These are phyloP conservation scores for Mycena crocata DNA, from an alignment of 768 basidiomycete species.

Conservation along the genomic window DNA sequence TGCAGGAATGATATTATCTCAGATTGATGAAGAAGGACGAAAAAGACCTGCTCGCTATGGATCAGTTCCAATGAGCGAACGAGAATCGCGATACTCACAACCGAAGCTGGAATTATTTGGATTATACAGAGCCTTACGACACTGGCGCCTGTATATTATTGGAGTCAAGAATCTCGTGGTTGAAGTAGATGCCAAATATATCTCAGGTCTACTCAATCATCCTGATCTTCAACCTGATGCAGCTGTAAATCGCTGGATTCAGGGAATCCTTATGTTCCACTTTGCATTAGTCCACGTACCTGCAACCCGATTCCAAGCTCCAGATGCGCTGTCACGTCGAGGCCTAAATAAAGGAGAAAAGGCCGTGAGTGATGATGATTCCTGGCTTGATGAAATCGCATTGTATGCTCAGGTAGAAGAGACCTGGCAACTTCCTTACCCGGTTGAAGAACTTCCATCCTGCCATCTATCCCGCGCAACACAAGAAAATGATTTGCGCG, in stretches of 20 bases:
- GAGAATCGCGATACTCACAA: conserved; percentile 46
- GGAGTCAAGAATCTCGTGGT: conserved; percentile 41
- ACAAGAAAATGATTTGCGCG: neutral
- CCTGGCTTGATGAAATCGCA: conserved; percentile 26
- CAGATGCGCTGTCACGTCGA: conserved; percentile 48
- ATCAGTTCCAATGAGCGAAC: conserved; percentile 45
- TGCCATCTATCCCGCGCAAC: neutral
- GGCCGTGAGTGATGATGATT: conserved; percentile 40
- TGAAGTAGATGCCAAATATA: conserved; percentile 49
- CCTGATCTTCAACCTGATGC: conserved; percentile 46
- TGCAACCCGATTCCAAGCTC: conserved; percentile 41
- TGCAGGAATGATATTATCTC: conserved; percentile 46
- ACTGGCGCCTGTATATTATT: conserved; percentile 41
- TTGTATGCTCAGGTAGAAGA: neutral
- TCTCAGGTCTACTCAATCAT: conserved; percentile 49
- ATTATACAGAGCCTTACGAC: conserved; percentile 40
- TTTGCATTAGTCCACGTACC: conserved; percentile 50
- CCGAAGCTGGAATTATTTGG: conserved; percentile 48
- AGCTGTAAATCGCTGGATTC: conserved; percentile 48
- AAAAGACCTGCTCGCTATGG: conserved; percentile 43
- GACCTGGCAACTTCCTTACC: neutral
- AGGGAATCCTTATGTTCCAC: conserved; percentile 45
- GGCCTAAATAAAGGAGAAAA: conserved; percentile 28
- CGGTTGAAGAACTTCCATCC: neutral
- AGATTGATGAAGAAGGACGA: conserved; percentile 40